These are phyloP conservation scores for Nicotiana noctiflora DNA, from an alignment of 257 asterid genomes.

Conservation along the genomic window DNA sequence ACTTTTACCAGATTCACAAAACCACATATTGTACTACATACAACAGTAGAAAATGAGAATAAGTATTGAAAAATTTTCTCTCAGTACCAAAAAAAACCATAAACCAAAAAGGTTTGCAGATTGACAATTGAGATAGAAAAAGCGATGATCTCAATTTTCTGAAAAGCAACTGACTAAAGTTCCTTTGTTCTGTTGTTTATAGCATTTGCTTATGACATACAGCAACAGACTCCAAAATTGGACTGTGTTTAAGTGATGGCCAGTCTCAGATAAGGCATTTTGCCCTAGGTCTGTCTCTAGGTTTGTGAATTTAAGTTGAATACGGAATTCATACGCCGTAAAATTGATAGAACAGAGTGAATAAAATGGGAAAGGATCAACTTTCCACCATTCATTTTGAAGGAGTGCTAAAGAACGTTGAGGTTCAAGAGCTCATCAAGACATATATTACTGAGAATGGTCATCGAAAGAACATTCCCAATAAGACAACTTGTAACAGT, in stretches of 20 bases:
- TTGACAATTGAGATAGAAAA: slow-evolving; percentile 1
- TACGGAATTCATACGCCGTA: background rate
- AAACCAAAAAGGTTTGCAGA: background rate
- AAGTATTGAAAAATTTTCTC: background rate
- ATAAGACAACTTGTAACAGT: background rate
- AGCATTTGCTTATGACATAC: background rate
- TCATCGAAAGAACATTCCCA: background rate
- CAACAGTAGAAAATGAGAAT: background rate
- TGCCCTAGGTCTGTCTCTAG: background rate
- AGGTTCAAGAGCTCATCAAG: slow-evolving; percentile 4
- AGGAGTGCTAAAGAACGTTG: background rate
- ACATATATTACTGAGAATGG: background rate
- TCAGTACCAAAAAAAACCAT: no score
- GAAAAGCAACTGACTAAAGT: background rate
- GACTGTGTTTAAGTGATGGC: background rate
- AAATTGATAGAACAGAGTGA: background rate
- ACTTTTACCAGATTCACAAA: background rate
- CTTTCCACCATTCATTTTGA: background rate
- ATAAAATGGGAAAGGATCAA: background rate
- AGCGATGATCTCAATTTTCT: background rate
- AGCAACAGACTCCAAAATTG: background rate
- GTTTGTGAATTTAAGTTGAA: background rate
- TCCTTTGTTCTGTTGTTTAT: background rate
- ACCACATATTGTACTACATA: background rate
- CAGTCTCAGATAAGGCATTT: background rate